Base-by-base conservation (phyloP, 2,329 filamentous ascomycete genomes). In the Epichloe brachyelytri region DNA sequence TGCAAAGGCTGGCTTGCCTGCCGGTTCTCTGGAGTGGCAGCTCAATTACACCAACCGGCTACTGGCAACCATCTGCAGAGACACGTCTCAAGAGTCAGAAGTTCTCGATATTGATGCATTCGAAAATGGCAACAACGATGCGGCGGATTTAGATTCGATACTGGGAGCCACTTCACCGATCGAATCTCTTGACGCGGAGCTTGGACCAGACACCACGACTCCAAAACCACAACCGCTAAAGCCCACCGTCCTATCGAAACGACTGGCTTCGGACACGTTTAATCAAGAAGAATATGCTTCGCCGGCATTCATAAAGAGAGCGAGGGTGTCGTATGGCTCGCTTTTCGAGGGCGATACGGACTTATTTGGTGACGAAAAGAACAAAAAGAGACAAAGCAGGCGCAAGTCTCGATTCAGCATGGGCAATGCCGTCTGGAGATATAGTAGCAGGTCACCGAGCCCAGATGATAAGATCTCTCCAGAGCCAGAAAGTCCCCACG, bases 251-350 rank as follows among this genome's bases (percentile, higher is more conserved):
- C 60, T 65, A 4, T 57, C 58, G 17, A 71, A 71, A 46, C 65
- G 67, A 52, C 53, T 57, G 5, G 64, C 63, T 19, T 61, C 70
- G 5, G 54, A 65, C 19, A 60, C 61, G 2, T 57, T 70, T 44
- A 70, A 70, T 8, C 59, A 70, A 43, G 68, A 73, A 17, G 78
- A 84, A 57, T 93, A 82, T 69, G 73, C 78, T 4, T 94, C 88
- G 3, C 89, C 89, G 0, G 86, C 87, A 0, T 95, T 94, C 58
- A 68, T 88, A 19, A 90, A 86, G 63, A 76, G 84, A 49, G 76
- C 79, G 14, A 75, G 85, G 51, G 70, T 85, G 4, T 89, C 85
- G 0, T 84, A 84, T 51, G 83, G 83, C 1, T 79, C 80, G 0
- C 67, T 85, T 0, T 79, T 84, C 48, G 79, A 85, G 56, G 75